A percentile compares a stretch with the other conserved stretches of the same genome.
phyloP scores from a whole-genome alignment of 2,329 filamentous ascomycete species.

The Colletotrichum acutatum region DNA sequence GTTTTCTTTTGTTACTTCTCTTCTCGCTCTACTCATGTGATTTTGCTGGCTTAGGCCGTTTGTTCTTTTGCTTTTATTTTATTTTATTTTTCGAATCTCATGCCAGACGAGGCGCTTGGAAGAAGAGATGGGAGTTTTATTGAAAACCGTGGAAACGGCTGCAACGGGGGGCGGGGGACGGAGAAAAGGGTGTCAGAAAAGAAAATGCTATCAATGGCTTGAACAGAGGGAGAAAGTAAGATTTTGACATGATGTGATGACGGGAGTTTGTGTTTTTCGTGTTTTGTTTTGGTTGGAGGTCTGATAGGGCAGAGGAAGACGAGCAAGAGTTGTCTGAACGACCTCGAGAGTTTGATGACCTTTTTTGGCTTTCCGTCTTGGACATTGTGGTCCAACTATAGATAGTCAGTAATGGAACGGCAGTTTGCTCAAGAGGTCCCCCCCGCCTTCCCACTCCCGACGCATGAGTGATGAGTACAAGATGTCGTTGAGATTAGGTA shows the following conservation, averaged over 20 bases:
- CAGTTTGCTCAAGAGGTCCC: constrained; percentile 8
- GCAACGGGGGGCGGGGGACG: background rate
- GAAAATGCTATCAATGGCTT: background rate
- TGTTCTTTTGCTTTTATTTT: background rate
- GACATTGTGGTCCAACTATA: constrained; percentile 9
- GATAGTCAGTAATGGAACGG: constrained; percentile 23
- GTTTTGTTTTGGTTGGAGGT: background rate
- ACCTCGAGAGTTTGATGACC: background rate
- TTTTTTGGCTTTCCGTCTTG: background rate
- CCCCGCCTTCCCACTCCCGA: no score
- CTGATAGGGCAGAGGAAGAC: background rate
- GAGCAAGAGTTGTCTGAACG: background rate
- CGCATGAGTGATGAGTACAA: background rate
- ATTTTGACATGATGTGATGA: constrained; percentile 13
- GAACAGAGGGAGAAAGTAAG: background rate
- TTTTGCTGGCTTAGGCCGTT: background rate
- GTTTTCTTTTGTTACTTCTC: background rate
- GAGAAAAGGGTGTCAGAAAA: background rate
- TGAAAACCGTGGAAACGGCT: background rate
- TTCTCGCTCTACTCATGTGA: background rate
- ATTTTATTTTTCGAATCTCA: background rate
- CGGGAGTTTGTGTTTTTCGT: background rate
- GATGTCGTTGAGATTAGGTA: background rate
- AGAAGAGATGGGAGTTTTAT: background rate
- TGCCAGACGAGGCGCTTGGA: background rate